These are phyloP conservation scores for Bruguiera sexangula DNA, from an alignment of 345 rosid species.

Conservation along the genomic window DNA sequence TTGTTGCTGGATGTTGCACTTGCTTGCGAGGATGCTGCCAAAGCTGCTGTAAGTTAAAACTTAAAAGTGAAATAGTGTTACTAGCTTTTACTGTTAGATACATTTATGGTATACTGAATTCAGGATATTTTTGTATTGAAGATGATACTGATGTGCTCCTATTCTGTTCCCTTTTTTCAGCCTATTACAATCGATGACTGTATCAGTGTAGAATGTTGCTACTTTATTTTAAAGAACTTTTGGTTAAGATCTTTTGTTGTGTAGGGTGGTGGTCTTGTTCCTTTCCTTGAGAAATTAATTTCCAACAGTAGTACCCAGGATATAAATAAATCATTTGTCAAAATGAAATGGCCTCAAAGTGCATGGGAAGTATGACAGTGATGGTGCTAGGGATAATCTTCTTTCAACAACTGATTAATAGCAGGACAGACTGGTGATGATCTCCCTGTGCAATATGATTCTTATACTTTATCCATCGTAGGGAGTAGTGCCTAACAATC, in stretches of 20 bases:
- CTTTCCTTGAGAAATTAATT: not conserved
- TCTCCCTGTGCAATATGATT: too few species aligned
- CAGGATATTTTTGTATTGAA: not conserved
- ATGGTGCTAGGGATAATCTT: too few species aligned
- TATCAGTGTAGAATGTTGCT: not conserved
- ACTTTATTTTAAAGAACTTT: not conserved
- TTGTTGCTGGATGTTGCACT: conserved; percentile 78
- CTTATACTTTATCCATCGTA: too few species aligned
- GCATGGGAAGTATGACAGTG: too few species aligned
- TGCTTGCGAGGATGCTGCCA: conserved; percentile 80
- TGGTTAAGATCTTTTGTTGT: not conserved
- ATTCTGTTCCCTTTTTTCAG: not conserved
- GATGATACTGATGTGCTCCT: not conserved
- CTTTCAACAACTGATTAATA: too few species aligned
- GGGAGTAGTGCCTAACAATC: too few species aligned
- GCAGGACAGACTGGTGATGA: too few species aligned
- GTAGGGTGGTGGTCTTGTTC: not conserved
- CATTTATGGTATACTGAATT: not conserved
- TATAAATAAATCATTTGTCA: too few species aligned
- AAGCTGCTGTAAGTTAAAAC: conserved; percentile 64
- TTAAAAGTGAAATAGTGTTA: not conserved
- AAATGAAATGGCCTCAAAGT: too few species aligned
- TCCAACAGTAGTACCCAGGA: too few species aligned
- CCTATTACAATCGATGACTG: not conserved
- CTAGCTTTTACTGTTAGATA: not conserved